Conservation (phyloP, 2,329 filamentous ascomycete genomes). For the Emericellopsis atlantica region DNA sequence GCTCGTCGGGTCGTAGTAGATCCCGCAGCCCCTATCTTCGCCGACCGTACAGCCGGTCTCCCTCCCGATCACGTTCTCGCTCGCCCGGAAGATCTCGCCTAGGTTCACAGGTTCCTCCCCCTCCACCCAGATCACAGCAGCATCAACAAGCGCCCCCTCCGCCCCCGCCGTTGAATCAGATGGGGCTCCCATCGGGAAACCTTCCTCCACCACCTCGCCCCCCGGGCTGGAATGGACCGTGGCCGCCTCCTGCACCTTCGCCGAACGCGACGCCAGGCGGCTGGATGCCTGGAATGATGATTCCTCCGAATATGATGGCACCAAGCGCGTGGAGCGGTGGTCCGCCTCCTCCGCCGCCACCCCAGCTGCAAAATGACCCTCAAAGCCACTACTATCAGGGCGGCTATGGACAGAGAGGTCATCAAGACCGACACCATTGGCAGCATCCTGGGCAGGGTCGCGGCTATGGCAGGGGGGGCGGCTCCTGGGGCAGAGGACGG, state of each 20-base stretch:
- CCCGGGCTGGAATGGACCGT: constrained; percentile 24
- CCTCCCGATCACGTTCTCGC: constrained; percentile 6
- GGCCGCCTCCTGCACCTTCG: constrained; percentile 24
- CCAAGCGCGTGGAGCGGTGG: too few relatives aligned
- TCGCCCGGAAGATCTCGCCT: constrained; percentile 2
- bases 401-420: background rate
- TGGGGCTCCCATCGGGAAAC: constrained; percentile 9
- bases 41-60: constrained; percentile 12
- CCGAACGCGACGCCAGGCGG: background rate
- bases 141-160: constrained; percentile 5
- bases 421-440: background rate
- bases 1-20: constrained; percentile 17
- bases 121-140: constrained; percentile 7
- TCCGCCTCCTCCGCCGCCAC: constrained; percentile 8
- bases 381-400: background rate
- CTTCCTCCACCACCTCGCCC: constrained; percentile 22
- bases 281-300: too few relatives aligned
- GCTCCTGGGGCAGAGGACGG: constrained; percentile 14
- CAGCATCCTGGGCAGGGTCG: constrained; percentile 2
- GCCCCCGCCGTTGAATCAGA: constrained; percentile 7
- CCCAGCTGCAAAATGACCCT: constrained; percentile 3
- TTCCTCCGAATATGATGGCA: background rate
- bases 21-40: constrained; percentile 12
- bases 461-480: constrained; percentile 4
- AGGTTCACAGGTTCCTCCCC: background rate